These are phyloP conservation scores for Colletotrichum abscissum DNA, from an alignment of 2,329 filamentous ascomycete species.

Conservation along the genomic window DNA sequence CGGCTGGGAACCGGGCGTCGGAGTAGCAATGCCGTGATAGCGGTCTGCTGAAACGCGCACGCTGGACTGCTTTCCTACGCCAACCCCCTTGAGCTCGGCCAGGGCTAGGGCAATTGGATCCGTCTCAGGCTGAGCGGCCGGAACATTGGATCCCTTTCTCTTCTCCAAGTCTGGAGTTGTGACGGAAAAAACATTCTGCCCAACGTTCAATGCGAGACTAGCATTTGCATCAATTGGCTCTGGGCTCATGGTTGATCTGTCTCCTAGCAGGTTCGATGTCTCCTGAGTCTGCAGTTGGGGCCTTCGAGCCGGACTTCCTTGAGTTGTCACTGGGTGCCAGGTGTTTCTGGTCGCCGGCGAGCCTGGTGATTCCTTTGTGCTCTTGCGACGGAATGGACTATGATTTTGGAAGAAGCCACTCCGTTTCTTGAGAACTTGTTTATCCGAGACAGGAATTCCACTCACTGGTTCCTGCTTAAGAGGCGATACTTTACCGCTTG, in stretches of 20 bases:
- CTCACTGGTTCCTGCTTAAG: conserved; percentile 68
- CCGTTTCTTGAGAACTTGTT: conserved; percentile 74
- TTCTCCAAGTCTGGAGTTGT: conserved; percentile 77
- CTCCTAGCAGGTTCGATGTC: conserved; percentile 49
- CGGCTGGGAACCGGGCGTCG: conserved; percentile 66
- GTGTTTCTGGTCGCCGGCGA: conserved; percentile 64
- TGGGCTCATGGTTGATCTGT: conserved; percentile 69
- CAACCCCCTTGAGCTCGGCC: conserved; percentile 89
- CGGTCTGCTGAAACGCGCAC: conserved; percentile 93
- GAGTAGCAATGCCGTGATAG: conserved; percentile 93
- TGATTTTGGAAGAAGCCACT: conserved; percentile 95
- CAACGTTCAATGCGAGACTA: conserved; percentile 92
- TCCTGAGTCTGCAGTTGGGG: conserved; percentile 53
- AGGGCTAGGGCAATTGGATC: conserved; percentile 94
- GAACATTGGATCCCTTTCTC: conserved; percentile 47
- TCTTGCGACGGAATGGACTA: conserved; percentile 93
- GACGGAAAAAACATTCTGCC: conserved; percentile 96
- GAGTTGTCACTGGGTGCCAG: conserved; percentile 60
- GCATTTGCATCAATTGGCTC: conserved; percentile 92
- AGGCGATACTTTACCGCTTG: conserved; percentile 79
- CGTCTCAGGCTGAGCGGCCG: conserved; percentile 67
- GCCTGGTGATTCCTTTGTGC: conserved; percentile 75
- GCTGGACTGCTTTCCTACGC: conserved; percentile 79
- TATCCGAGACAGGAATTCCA: conserved; percentile 67
- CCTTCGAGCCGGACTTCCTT: conserved; percentile 48